Evolutionary conservation across 768 basidiomycete species (phyloP).

Genomic region (Agaricus subrufescens): DNA sequence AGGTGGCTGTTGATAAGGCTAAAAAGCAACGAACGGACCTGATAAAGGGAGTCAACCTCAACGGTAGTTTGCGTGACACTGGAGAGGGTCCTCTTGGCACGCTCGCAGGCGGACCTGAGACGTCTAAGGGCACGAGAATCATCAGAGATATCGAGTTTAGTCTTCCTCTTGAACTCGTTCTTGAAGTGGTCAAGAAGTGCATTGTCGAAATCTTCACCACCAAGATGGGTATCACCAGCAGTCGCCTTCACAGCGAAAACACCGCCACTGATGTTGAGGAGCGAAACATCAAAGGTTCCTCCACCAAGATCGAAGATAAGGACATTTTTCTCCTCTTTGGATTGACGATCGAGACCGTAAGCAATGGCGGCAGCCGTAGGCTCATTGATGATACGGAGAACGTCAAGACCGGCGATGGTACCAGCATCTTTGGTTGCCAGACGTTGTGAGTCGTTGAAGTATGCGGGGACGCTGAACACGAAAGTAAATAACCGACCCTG

Average conservation of each 20-base stretch:
- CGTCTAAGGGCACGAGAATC: constrained; percentile 96
- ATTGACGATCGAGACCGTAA: constrained; percentile 95
- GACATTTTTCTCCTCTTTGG: constrained; percentile 94
- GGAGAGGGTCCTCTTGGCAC: constrained; percentile 98
- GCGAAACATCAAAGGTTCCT: constrained; percentile 99
- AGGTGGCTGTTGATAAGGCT: not conserved
- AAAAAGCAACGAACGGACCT: constrained; percentile 42
- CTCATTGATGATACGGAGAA: constrained; percentile 99
- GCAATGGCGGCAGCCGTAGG: constrained; percentile 99
- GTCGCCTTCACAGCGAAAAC: constrained; percentile 99
- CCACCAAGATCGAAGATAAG: constrained; percentile 99
- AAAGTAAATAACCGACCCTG: constrained; percentile 9
- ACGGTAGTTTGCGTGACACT: constrained; percentile 98
- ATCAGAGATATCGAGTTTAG: constrained; percentile 94
- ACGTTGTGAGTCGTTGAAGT: constrained; percentile 99
- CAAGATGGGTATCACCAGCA: constrained; percentile 98
- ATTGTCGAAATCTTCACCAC: constrained; percentile 99
- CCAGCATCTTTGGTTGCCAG: constrained; percentile 99
- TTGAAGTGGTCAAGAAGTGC: constrained; percentile 98
- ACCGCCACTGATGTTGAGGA: constrained; percentile 95
- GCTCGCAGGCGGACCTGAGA: constrained; percentile 95
- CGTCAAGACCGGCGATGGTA: constrained; percentile 95
- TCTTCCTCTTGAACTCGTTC: constrained; percentile 98
- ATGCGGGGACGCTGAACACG: constrained; percentile 78
- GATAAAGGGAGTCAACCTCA: constrained; percentile 97